phyloP scores from a whole-genome alignment of 176 grass and related monocot genomes.

The Oryza longistaminata region DNA sequence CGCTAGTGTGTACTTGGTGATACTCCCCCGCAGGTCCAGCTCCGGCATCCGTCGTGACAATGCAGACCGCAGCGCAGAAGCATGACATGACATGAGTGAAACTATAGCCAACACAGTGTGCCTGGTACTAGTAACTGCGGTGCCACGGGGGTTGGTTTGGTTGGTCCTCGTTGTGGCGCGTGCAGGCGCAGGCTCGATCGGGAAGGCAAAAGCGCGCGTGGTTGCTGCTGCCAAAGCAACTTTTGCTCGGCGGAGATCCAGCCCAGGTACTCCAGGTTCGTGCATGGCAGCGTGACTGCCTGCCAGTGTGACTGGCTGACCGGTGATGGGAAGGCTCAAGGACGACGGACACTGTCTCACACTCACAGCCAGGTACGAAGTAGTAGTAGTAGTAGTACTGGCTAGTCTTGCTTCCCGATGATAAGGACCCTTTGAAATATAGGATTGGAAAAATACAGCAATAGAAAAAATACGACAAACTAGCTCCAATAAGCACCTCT shows the following conservation, averaged over 20 bases:
- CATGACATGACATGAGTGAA: too few species aligned
- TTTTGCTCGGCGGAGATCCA: conserved; percentile 34
- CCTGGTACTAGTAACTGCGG: neutral
- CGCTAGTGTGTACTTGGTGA: conserved; percentile 32
- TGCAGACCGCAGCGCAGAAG: neutral
- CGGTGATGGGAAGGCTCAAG: conserved; percentile 21
- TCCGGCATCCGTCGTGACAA: conserved; percentile 20
- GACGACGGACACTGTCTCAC: neutral
- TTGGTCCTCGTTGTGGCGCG: neutral
- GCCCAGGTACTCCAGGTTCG: neutral
- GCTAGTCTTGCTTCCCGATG: neutral
- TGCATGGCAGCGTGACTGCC: neutral
- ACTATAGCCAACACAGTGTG: too few species aligned
- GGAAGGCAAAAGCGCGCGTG: neutral
- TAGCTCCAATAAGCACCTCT: too few species aligned
- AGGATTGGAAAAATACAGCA: too few species aligned
- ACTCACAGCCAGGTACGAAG: neutral
- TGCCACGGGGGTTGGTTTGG: neutral
- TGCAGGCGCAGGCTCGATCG: neutral
- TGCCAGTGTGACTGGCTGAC: neutral
- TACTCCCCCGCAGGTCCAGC: neutral
- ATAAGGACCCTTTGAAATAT: too few species aligned
- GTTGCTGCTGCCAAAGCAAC: neutral
- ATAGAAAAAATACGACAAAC: too few species aligned
- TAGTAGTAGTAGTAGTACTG: too few species aligned